Evolutionary conservation across 2,329 filamentous ascomycete genomes (phyloP), one percentile per base, ranked within the genome.

Genomic region (Pseudogymnoascus sp.): DNA sequence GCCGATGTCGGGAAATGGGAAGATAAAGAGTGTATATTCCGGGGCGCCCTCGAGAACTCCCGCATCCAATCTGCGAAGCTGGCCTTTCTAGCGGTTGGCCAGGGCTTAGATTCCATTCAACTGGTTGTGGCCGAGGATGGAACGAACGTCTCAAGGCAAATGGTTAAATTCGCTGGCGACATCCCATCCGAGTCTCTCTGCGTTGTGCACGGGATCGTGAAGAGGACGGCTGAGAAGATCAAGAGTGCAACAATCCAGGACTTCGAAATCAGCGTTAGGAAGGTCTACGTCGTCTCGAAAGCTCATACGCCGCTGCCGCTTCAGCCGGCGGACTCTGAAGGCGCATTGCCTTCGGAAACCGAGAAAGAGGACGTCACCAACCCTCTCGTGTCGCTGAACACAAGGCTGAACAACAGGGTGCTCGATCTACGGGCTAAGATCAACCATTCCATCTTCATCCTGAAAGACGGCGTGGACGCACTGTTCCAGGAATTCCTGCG

Each of bases 21-120:
- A 38, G 36, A 38, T 38, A 77, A 79, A 66, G 77, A 82, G 62
- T 78, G 87, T 63, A 82, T 82, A 4, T 81, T 88, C 72, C 78
- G 85, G 59, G 83, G 81, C 60, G 80, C 82, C 68, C 81, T 88
- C 17, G 82, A 86, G 69, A 88, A 87, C 75, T 82, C 83, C 58
- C 80, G 86, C 63, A 81, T 80, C 25, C 86, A 89, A 75, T 84
- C 81, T 63, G 85, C 85, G 31, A 88, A 88, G 73, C 78, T 89
- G 67, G 84, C 84, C 15, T 89, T 89, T 75, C 71, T 89, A 69
- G 84, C 85, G 71, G 76, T 89, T 68, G 77, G 84, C 61, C 78
- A 82, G 65, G 81, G 87, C 69, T 76, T 81, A 61, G 77, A 82
- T 68, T 87, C 83, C 39, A 81, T 88, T 25, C 86, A 88, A 74